Evolutionary conservation across 352 stramenopile genomes (phyloP).

Genomic region (Globisporangium splendens): DNA sequence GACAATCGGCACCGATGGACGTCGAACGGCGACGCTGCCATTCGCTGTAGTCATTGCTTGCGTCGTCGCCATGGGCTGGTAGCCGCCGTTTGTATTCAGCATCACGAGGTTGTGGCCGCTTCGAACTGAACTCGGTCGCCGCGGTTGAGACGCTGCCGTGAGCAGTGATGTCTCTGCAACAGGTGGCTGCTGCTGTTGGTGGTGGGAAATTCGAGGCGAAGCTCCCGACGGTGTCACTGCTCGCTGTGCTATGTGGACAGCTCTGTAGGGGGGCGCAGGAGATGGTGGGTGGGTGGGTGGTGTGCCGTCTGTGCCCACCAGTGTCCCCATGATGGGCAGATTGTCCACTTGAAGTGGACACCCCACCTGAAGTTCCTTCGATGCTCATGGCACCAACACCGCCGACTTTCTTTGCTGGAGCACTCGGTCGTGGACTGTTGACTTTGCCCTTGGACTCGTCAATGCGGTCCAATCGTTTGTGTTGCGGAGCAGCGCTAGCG

Average conservation of each 20-base stretch:
- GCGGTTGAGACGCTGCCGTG: background rate
- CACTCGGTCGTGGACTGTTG: background rate
- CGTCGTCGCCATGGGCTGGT: constrained; percentile 2
- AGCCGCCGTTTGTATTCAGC: constrained; percentile 14
- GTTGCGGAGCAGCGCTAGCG: background rate
- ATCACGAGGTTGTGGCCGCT: constrained; percentile 49
- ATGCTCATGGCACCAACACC: background rate
- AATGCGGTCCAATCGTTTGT: background rate
- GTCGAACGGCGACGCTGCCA: constrained; percentile 3
- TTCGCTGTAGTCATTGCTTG: background rate
- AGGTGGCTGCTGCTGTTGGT: constrained; percentile 11
- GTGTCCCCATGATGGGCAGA: background rate
- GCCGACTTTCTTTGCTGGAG: background rate
- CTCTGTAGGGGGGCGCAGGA: background rate
- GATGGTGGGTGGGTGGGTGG: constrained; percentile 1
- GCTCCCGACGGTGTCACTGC: constrained; percentile 9
- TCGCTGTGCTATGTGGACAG: background rate
- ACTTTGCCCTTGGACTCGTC: background rate
- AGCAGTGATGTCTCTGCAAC: constrained; percentile 1
- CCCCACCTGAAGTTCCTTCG: background rate
- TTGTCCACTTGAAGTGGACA: background rate
- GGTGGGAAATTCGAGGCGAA: constrained; percentile 12
- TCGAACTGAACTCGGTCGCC: constrained; percentile 42
- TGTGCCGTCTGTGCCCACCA: background rate
- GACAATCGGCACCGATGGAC: background rate